These are phyloP conservation scores for Papiliotrema nemorosa DNA, from an alignment of 1,284 basidiomycete genomes.

Conservation along the genomic window DNA sequence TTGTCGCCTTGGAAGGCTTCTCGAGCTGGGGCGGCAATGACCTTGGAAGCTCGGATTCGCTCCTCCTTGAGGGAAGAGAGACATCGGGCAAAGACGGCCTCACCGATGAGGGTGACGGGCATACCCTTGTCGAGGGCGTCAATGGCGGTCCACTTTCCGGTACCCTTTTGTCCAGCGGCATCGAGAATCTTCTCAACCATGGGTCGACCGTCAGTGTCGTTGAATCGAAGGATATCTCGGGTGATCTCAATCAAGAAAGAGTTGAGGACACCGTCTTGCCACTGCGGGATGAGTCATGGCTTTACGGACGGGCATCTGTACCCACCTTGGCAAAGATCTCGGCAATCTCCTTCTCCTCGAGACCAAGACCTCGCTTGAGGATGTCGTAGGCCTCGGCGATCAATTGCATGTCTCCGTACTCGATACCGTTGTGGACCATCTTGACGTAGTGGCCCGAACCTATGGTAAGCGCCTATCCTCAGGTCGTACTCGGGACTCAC, in stretches of 20 bases:
- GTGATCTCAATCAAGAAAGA: slow-evolving; percentile 99
- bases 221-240: slow-evolving; percentile 89
- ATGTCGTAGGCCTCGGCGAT: slow-evolving; percentile 99
- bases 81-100: slow-evolving; percentile 99
- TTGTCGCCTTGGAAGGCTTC: slow-evolving; percentile 97
- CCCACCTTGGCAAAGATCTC: slow-evolving; percentile 68
- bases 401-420: slow-evolving; percentile 99
- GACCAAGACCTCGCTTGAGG: slow-evolving; percentile 90
- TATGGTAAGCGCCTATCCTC: slow-evolving; percentile 69
- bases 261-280: slow-evolving; percentile 99
- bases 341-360: slow-evolving; percentile 79
- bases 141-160: slow-evolving; percentile 99
- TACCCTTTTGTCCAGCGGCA: slow-evolving; percentile 97
- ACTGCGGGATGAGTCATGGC: slow-evolving; percentile 45
- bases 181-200: slow-evolving; percentile 94
- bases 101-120: slow-evolving; percentile 95
- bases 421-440: slow-evolving; percentile 68
- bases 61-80: slow-evolving; percentile 97
- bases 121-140: slow-evolving; percentile 95
- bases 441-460: slow-evolving; percentile 95
- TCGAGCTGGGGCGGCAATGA: slow-evolving; percentile 81
- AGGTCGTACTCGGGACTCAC: slow-evolving; percentile 46
- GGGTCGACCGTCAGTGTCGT: slow-evolving; percentile 83
- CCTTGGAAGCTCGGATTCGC: slow-evolving; percentile 87
- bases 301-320: not conserved